These are phyloP conservation scores for Pleoardoris graminearum DNA, from an alignment of 2,329 filamentous ascomycete species.

Conservation along the genomic window DNA sequence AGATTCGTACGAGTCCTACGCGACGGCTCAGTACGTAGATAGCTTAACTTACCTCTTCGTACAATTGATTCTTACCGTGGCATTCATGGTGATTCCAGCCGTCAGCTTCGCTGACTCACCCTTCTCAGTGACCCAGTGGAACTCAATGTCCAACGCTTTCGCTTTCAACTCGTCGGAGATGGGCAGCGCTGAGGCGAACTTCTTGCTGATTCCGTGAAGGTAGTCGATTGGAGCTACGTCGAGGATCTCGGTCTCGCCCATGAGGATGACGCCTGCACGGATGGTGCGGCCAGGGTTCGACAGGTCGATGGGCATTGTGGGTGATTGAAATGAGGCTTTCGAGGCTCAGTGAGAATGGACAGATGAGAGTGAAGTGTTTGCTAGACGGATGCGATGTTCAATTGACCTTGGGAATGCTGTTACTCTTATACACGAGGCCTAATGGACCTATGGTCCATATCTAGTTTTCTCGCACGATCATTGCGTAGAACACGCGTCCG, in stretches of 20 bases:
- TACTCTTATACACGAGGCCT: background rate
- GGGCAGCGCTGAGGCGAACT: conserved; percentile 19
- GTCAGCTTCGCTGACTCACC: conserved; percentile 19
- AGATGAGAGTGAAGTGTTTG: background rate
- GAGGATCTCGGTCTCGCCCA: conserved; percentile 30
- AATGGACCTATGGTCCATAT: too few species aligned
- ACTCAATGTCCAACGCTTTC: conserved; percentile 31
- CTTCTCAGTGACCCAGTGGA: conserved; percentile 38
- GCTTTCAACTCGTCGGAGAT: conserved; percentile 15
- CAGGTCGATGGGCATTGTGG: conserved; percentile 11
- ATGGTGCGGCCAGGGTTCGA: conserved; percentile 19
- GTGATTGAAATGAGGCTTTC: background rate
- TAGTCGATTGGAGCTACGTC: conserved; percentile 39
- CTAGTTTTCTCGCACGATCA: background rate
- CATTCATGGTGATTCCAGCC: conserved; percentile 16
- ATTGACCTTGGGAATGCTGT: background rate
- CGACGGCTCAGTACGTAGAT: background rate
- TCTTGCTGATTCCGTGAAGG: conserved; percentile 23
- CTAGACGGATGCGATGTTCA: too few species aligned
- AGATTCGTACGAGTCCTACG: conserved; percentile 46
- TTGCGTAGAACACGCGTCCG: background rate
- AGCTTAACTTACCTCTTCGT: background rate
- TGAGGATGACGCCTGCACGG: conserved; percentile 24
- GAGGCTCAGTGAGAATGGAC: background rate
- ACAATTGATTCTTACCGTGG: conserved; percentile 14